Evolutionary conservation across 305 asterid species (phyloP), one percentile per base, ranked within the genome.

Genomic region (Striga hermonthica): DNA sequence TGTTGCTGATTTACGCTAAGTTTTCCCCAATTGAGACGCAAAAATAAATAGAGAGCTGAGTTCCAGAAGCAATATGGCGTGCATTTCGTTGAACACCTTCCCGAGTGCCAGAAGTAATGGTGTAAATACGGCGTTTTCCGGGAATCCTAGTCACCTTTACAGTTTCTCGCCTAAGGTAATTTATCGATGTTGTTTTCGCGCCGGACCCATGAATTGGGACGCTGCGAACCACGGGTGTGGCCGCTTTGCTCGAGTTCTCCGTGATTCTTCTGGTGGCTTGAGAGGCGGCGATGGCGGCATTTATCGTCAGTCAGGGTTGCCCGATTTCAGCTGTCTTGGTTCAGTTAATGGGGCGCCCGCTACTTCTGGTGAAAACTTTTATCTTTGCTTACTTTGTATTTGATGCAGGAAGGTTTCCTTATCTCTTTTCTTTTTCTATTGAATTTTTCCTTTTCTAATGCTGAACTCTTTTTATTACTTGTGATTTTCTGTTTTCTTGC

Each of bases 301-400:
- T 52, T 66, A 2, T 64, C 36, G 13, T 62, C 68, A 58, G 35
- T 66, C 64, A 28, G 15, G 58, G 0, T 13, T 52, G 36, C 72
- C 75, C 7, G 60, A 70, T 47, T 11, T 60, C 22, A 72, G 38
- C 45, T 39, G 76, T 63, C 16, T 66, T 52, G 67, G 75, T 57
- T 64, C 79, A 14, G 61, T 0, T 40, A 73, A 67, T 31, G 82
- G 64, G 62, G 15, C 62, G 47, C 31, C 78, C 65, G 40, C 79
- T 72, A 49, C 64, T 71, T 62, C 78, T 49, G 83, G 84, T 82
- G 71, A 56, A 56, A 48, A n/a, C 35, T 13, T 63, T 12, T 10
- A 12, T 55, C 38, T 44, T 45, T 56, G 43, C 43, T 68, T 37
- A 49, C 9, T 14, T 10, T 50, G 28, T 64, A 7, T 28, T 65